Base-by-base conservation (phyloP, 192 early-diverging fungal genomes). In the Coemansia sp. region DNA sequence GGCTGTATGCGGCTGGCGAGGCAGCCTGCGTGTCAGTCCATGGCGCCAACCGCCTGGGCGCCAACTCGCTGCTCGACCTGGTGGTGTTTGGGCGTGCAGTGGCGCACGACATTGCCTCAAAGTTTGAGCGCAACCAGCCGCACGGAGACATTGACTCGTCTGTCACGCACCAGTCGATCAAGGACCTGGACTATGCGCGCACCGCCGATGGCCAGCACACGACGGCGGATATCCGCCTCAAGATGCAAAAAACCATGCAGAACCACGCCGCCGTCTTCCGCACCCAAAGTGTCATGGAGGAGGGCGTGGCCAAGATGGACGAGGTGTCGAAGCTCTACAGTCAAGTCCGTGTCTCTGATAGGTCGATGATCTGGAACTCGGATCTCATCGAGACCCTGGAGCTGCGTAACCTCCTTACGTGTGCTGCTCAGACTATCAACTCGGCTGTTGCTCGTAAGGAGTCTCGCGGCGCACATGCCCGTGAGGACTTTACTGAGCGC, bases 191-290 rank as follows among this genome's bases (percentile, higher is more conserved):
- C 87, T 94, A 94, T 74, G 80, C 95, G 49, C 91, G 97, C 58
- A 91, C 93, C 49, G 90, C 95, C 28, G 67, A 89, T 64, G 97
- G 97, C 63, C 67, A 87, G 58, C 82, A 87, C 72, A 78, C 89
- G 13, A 98, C 96, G 16, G 91, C 96, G 32, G 88, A 88, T 32
- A 88, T 99, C 59, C 91, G 97, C 46, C 86, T 95, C 69, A 88
- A 91, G 80, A 99, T 99, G 97, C 97, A 99, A 84, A 95, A 95
- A 87, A 88, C 91, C 52, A 99, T 99, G 97, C 97, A 99, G 85
- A 89, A 76, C 80, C 91, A 99, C 77, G 97, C 97, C 10, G 95
- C 97, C 64, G 97, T 99, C 42, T 99, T 99, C 91, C 86, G 97
- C 80, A 97, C 94, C 23, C 90, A 99, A 80, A 75, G 85, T 4